These are phyloP conservation scores for Scheffersomyces illinoinensis DNA, from an alignment of 1,139 yeast species.

Conservation along the genomic window DNA sequence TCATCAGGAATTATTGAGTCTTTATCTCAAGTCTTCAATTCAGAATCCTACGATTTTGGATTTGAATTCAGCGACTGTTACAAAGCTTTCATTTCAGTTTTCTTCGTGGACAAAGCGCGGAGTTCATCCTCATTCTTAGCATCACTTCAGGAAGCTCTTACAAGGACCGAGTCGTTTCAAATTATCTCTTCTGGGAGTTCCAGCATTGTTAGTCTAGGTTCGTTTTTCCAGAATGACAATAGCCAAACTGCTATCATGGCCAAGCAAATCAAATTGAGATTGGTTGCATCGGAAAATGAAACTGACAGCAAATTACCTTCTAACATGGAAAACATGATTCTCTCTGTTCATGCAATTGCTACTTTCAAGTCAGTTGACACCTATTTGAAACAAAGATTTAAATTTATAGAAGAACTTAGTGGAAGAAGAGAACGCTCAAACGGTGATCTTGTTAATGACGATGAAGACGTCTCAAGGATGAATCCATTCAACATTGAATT, in stretches of 20 bases:
- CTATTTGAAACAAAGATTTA: slow-evolving; percentile 48
- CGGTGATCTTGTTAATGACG: slow-evolving; percentile 12
- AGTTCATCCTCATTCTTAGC: slow-evolving; percentile 41
- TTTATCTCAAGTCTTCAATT: slow-evolving; percentile 43
- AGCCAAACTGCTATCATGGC: slow-evolving; percentile 64
- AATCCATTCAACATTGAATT: slow-evolving; percentile 52
- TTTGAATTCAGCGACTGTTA: slow-evolving; percentile 30
- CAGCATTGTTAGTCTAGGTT: slow-evolving; percentile 5
- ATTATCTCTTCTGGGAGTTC: slow-evolving; percentile 56
- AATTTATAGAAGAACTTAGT: slow-evolving; percentile 22
- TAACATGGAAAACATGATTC: slow-evolving; percentile 41
- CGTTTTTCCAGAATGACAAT: slow-evolving; percentile 6
- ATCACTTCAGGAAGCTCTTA: slow-evolving; percentile 68
- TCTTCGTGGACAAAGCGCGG: slow-evolving; percentile 31
- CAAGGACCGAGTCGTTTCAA: slow-evolving; percentile 76
- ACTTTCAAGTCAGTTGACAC: slow-evolving; percentile 73
- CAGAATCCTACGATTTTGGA: slow-evolving; percentile 23
- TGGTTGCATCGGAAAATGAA: slow-evolving; percentile 32
- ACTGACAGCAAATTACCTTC: slow-evolving; percentile 25
- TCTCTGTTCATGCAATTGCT: slow-evolving; percentile 89
- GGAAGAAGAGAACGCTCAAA: slow-evolving; percentile 9
- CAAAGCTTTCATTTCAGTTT: slow-evolving; percentile 49
- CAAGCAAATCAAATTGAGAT: slow-evolving; percentile 64
- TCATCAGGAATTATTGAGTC: slow-evolving; percentile 64
- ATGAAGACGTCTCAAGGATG: slow-evolving; percentile 3